These are phyloP conservation scores for Colletotrichum karsti DNA, from an alignment of 2,329 filamentous ascomycete species.

Conservation along the genomic window DNA sequence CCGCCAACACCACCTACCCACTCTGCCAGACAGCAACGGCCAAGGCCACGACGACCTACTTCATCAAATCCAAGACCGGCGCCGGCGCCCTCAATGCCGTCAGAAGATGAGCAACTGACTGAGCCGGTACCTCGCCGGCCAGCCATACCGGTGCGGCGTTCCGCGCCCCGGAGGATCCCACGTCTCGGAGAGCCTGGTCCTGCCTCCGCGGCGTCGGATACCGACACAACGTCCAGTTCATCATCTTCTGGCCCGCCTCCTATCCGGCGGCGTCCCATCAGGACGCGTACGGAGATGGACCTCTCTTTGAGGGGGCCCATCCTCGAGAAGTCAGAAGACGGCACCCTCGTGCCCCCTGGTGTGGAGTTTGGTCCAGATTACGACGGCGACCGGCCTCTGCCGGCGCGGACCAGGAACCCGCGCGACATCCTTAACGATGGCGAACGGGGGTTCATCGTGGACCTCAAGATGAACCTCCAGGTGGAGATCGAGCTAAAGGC, in stretches of 20 bases:
- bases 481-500: conserved; percentile 23
- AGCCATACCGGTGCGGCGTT: background rate
- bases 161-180: conserved; percentile 3
- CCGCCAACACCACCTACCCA: background rate
- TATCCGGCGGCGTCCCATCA: conserved; percentile 9
- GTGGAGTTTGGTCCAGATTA: conserved; percentile 10
- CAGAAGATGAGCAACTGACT: conserved; percentile 14
- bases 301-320: conserved; percentile 13
- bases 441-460: conserved; percentile 24
- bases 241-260: conserved; percentile 12
- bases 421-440: conserved; percentile 22
- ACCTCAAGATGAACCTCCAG: conserved; percentile 16
- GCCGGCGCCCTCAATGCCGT: conserved; percentile 1
- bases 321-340: background rate
- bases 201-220: conserved; percentile 11
- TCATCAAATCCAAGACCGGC: background rate
- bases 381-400: conserved; percentile 1
- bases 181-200: conserved; percentile 4
- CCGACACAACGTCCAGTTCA: conserved; percentile 19
- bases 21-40: background rate
- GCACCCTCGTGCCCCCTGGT: conserved; percentile 5
- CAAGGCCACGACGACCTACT: background rate
- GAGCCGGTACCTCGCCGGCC: conserved; percentile 14
- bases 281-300: conserved; percentile 3
- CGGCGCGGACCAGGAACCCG: conserved; percentile 18